phyloP scores from a whole-genome alignment of 2,329 filamentous ascomycete genomes.

The Parasarocladium wereldwijsianum region DNA sequence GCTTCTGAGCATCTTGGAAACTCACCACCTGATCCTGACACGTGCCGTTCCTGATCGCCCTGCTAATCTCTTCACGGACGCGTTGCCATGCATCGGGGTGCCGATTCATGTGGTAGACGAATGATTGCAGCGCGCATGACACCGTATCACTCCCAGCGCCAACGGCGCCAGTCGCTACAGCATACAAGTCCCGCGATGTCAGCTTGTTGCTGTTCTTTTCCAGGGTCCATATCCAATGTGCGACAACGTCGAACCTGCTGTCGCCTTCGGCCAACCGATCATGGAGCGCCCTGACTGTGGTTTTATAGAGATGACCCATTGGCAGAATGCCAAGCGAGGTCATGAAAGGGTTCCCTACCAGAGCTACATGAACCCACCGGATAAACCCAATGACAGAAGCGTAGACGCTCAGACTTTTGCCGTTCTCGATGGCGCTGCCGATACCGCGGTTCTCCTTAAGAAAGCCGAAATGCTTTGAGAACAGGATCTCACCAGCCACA shows the following conservation, averaged over 20 bases:
- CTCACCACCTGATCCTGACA: slow-evolving; percentile 5
- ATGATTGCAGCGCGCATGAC: slow-evolving; percentile 6
- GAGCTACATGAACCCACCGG: slow-evolving; percentile 10
- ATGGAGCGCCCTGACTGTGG: slow-evolving; percentile 10
- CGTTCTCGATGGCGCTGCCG: slow-evolving; percentile 15
- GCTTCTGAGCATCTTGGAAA: slow-evolving; percentile 12
- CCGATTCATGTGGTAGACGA: slow-evolving; percentile 7
- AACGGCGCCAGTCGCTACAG: slow-evolving; percentile 5
- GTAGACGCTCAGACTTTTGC: slow-evolving; percentile 7
- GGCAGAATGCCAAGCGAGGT: slow-evolving; percentile 13
- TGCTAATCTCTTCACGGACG: slow-evolving; percentile 5
- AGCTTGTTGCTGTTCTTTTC: slow-evolving; percentile 9
- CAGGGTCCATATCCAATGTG: slow-evolving; percentile 12
- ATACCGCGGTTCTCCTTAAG: slow-evolving; percentile 11
- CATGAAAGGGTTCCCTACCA: slow-evolving; percentile 15
- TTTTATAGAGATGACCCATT: slow-evolving; percentile 14
- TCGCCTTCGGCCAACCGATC: slow-evolving; percentile 11
- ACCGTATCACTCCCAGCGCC: slow-evolving; percentile 7
- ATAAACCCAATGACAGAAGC: slow-evolving; percentile 12
- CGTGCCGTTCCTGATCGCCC: slow-evolving; percentile 1
- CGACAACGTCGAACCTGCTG: slow-evolving; percentile 10
- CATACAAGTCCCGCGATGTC: slow-evolving; percentile 5
- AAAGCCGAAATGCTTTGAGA: slow-evolving; percentile 9
- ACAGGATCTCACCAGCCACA: slow-evolving; percentile 6
- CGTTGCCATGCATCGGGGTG: slow-evolving; percentile 5